Conservation (phyloP, 2,329 filamentous ascomycete genomes). For the Colletotrichum chlorophyti region DNA sequence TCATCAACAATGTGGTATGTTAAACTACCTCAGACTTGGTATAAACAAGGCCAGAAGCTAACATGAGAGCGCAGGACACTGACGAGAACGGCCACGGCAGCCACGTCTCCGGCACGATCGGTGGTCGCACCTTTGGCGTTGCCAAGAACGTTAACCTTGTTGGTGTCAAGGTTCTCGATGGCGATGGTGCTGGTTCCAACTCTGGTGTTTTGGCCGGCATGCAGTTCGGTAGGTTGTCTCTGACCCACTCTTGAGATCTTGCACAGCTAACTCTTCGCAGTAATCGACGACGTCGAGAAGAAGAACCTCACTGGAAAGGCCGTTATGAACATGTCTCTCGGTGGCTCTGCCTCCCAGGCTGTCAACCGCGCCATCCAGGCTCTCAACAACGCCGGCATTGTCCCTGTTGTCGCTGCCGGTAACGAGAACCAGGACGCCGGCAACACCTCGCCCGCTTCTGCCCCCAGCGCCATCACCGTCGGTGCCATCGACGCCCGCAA, state of each 20-base stretch:
- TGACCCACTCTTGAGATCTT: neutral
- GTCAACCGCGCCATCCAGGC: slow-evolving; percentile 62
- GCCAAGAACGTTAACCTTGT: slow-evolving; percentile 63
- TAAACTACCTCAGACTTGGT: neutral
- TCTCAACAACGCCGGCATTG: slow-evolving; percentile 56
- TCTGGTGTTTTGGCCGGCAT: slow-evolving; percentile 65
- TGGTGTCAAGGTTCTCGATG: slow-evolving; percentile 68
- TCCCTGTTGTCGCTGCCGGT: slow-evolving; percentile 66
- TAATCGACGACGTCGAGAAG: slow-evolving; percentile 52
- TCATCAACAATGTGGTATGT: slow-evolving; percentile 54
- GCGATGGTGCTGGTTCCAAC: slow-evolving; percentile 53
- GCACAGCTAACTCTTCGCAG: slow-evolving; percentile 28
- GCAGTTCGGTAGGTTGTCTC: slow-evolving; percentile 49
- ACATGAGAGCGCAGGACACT: slow-evolving; percentile 42
- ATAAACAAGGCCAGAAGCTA: slow-evolving; percentile 9
- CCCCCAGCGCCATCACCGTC: slow-evolving; percentile 63
- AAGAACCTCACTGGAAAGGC: slow-evolving; percentile 55
- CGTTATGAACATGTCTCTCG: slow-evolving; percentile 70
- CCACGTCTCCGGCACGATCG: slow-evolving; percentile 69
- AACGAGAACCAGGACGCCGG: slow-evolving; percentile 62
- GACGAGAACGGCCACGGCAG: slow-evolving; percentile 70
- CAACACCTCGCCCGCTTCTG: slow-evolving; percentile 61
- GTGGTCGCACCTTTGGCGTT: slow-evolving; percentile 65
- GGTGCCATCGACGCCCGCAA: slow-evolving; percentile 61
- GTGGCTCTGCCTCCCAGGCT: slow-evolving; percentile 54